Percentiles rank a stretch among this genome's conserved stretches.
These are phyloP conservation scores for Eimeria sp. DNA, from an alignment of 169 alveolate genomes.

Conservation along the genomic window DNA sequence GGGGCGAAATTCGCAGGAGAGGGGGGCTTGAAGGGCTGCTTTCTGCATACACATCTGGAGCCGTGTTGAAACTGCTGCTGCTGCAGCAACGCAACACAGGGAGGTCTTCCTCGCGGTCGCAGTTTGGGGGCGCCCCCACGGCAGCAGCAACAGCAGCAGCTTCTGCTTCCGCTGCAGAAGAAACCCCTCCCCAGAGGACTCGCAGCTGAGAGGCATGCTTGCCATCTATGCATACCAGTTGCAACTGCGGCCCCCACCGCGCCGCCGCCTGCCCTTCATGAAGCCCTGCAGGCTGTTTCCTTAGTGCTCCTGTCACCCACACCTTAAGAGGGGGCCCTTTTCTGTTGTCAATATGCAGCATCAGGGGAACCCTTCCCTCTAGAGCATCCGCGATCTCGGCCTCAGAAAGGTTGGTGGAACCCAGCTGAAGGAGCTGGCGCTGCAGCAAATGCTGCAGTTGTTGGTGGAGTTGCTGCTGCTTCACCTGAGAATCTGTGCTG, in stretches of 20 bases:
- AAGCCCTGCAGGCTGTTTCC: background rate
- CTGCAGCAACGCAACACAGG: constrained; percentile 57
- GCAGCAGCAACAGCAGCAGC: constrained; percentile 6
- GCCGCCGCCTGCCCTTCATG: background rate
- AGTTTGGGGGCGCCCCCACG: background rate
- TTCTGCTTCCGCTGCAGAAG: constrained; percentile 38
- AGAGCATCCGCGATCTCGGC: constrained; percentile 28
- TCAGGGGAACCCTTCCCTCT: background rate
- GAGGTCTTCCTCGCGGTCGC: background rate
- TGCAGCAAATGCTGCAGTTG: constrained; percentile 21
- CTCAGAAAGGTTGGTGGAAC: background rate
- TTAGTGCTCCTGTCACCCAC: background rate
- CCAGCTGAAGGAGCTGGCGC: constrained; percentile 51
- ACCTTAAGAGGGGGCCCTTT: background rate
- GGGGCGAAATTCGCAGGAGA: constrained; percentile 10
- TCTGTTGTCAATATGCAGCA: constrained; percentile 11
- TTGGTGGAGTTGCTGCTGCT: constrained; percentile 14
- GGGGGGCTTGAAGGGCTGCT: background rate
- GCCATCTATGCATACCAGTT: constrained; percentile 34
- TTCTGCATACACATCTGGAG: background rate
- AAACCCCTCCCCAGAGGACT: background rate
- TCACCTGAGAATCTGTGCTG: background rate
- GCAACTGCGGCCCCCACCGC: background rate
- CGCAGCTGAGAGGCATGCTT: background rate
- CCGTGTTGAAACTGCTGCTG: background rate